Base-by-base conservation (phyloP, 805 yeast genomes). In the Kuraishia borneana region DNA sequence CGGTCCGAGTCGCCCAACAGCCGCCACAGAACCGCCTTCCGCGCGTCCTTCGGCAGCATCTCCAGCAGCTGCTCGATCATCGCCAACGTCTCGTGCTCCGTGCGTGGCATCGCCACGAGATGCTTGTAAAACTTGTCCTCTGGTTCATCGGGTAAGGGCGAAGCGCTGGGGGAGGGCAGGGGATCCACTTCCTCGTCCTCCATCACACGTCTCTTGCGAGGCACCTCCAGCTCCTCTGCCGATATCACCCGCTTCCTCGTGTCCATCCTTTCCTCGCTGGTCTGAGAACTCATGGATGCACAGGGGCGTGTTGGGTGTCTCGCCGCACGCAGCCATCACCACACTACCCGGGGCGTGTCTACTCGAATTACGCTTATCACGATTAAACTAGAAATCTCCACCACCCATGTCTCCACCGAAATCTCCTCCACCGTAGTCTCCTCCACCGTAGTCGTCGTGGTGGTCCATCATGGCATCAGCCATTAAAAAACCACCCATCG, bases 81-180 rank as follows among this genome's bases (percentile, higher is more conserved):
- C 12, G 18, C 27, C 12, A 25, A 18, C 12, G 30, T 20, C 29
- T 25, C 29, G 14, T 19, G 16, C 22, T 29, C 28, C 6, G 30
- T 18, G 17, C 18, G 29, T 6, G 36, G 36, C 16, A 34, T 5
- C 13, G 21, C 18, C 14, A 34, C 16, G n/a, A 34, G 22, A 7
- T 17, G 28, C 18, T 22, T 19, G 17, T 29, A 12, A 16, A 13
- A 16, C 17, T 31, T 44, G 2, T 61, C 62, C 19, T 29, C 34
- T 8, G 27, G 21, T 10, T 17, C 33, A 18, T 38, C 40, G 12
- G 63, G 75, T 3, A 58, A 60, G 1, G 78, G 79, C 2, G 76
- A 71, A 1, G 80, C 80, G 42, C 77, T 72, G 0, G 83, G 84
- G 7, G 82, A 76, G 1, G 83, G 84, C 16, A 76, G 58, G 0